A percentile compares a stretch with the other conserved stretches of the same genome.
Conservation (phyloP, 2,329 filamentous ascomycete species). For the Aspergillus tamarii region DNA sequence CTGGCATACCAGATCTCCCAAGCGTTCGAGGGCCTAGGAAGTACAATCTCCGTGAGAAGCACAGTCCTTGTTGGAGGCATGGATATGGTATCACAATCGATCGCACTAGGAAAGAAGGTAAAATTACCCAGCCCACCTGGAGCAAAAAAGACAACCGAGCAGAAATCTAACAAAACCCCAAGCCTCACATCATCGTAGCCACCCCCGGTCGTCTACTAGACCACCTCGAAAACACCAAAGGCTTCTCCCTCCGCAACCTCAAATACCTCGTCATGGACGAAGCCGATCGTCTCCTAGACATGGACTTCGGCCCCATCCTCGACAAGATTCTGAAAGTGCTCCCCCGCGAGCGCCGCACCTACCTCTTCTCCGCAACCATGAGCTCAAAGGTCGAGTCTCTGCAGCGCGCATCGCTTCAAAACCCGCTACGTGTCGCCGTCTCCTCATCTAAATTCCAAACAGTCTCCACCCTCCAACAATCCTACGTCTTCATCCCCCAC, state of each 20-base stretch:
- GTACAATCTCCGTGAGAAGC: conserved; percentile 83
- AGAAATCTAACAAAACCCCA: neutral
- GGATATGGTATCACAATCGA: conserved; percentile 91
- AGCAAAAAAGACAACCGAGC: neutral
- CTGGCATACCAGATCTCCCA: conserved; percentile 89
- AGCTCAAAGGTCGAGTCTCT: conserved; percentile 90
- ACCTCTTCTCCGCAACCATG: conserved; percentile 93
- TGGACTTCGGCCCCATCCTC: conserved; percentile 90
- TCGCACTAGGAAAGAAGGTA: conserved; percentile 84
- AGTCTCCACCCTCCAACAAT: conserved; percentile 83
- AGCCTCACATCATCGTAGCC: conserved; percentile 86
- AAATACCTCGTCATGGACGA: conserved; percentile 96
- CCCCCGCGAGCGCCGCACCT: conserved; percentile 73
- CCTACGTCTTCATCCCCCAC: conserved; percentile 83
- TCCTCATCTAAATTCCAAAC: conserved; percentile 81
- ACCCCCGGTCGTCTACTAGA: conserved; percentile 88
- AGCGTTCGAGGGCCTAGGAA: conserved; percentile 83
- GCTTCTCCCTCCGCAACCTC: conserved; percentile 79
- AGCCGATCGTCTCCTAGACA: conserved; percentile 86
- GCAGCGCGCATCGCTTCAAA: conserved; percentile 83
- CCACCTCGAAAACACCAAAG: conserved; percentile 95
- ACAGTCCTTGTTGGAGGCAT: conserved; percentile 89
- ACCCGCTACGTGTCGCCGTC: conserved; percentile 82
- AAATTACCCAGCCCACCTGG: neutral
- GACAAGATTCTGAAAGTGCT: conserved; percentile 93